Percentiles rank a stretch among this genome's conserved stretches.
These are phyloP conservation scores for Tulasnella sp. DNA, from an alignment of 768 basidiomycete genomes.

Conservation along the genomic window DNA sequence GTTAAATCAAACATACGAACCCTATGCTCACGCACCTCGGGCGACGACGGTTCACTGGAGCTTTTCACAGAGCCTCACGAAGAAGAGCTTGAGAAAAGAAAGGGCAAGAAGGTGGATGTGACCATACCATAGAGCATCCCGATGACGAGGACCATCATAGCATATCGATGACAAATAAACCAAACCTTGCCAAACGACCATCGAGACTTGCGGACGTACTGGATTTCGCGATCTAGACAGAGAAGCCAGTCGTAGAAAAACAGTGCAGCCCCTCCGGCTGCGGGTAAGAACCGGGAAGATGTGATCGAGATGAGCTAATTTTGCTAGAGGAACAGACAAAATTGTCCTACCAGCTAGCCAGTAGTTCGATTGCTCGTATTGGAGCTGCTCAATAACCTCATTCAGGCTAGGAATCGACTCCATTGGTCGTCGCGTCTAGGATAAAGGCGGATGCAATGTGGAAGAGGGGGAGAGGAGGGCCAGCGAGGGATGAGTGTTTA, in stretches of 20 bases:
- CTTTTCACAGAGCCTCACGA: background rate
- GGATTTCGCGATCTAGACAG: background rate
- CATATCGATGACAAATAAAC: conserved; percentile 3
- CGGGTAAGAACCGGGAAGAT: background rate
- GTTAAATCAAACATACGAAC: background rate
- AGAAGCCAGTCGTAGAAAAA: conserved; percentile 12
- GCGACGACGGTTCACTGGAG: background rate
- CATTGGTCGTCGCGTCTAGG: background rate
- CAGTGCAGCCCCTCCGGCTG: background rate
- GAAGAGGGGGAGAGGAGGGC: no score
- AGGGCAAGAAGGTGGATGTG: background rate
- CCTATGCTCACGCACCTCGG: background rate
- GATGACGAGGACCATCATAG: background rate
- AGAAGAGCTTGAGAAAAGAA: background rate
- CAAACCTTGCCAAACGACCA: background rate
- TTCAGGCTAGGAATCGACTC: background rate
- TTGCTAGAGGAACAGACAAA: background rate
- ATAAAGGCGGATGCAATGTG: no score
- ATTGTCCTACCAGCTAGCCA: background rate
- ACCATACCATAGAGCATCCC: background rate
- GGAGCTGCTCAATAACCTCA: background rate
- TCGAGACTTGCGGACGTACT: background rate
- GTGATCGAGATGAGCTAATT: background rate
- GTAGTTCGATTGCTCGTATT: background rate
- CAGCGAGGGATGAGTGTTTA: no score